Evolutionary conservation across 371 early-diverging fungal genomes (phyloP).

Genomic region (Sanchytrium tribonematis): DNA sequence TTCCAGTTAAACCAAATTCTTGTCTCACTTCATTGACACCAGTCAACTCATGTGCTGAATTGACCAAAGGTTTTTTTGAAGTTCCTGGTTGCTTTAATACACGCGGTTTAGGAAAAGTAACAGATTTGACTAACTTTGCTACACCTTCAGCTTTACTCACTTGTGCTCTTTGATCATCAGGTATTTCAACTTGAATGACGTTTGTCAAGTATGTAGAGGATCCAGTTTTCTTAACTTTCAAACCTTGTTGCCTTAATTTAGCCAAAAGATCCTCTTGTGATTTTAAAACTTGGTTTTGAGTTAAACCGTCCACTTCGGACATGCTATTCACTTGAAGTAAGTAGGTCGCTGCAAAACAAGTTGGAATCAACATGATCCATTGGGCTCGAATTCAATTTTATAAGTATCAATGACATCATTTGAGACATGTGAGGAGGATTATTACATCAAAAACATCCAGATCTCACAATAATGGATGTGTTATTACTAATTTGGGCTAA

Average conservation of each 20-base stretch:
- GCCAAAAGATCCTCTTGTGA: not conserved
- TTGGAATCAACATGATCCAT: too few relatives aligned
- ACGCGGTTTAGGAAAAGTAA: too few relatives aligned
- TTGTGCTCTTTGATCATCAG: not conserved
- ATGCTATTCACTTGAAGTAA: too few relatives aligned
- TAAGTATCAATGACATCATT: too few relatives aligned
- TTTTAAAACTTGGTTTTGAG: not conserved
- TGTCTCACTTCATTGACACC: conserved; percentile 24
- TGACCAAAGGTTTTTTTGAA: not conserved
- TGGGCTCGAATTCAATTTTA: too few relatives aligned
- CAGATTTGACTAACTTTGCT: not conserved
- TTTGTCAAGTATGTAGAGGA: not conserved
- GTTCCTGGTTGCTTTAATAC: too few relatives aligned
- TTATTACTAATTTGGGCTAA: too few relatives aligned
- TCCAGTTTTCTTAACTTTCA: not conserved
- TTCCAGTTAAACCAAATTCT: conserved; percentile 11
- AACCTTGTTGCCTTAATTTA: not conserved
- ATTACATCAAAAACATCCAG: too few relatives aligned
- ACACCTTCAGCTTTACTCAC: not conserved
- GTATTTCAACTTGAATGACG: not conserved
- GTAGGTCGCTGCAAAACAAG: too few relatives aligned
- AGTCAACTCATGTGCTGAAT: conserved; percentile 20
- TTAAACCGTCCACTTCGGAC: not conserved
- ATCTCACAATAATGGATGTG: too few relatives aligned
- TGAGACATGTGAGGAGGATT: too few relatives aligned